Base-by-base conservation (phyloP, 352 stramenopile species). In the Blastocystis sp. region DNA sequence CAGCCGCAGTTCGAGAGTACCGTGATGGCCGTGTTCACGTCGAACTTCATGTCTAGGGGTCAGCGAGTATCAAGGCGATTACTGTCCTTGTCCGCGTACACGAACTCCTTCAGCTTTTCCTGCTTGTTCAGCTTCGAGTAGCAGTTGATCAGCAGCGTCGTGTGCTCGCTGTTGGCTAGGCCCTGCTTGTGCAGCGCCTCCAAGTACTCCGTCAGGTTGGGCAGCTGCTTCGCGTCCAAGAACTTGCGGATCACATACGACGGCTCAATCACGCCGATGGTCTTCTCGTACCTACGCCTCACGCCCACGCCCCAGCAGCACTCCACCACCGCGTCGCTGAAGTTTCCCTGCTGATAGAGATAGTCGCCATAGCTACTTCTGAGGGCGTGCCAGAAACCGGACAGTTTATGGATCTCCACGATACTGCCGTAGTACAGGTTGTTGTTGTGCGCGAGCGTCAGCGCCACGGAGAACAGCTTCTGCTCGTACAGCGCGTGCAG, bases 241-340 rank as follows among this genome's bases (percentile, higher is more conserved):
- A 97, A 99, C 45, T 95, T 93, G 81, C 95, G 95, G 88, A 99
- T 98, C 56, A 99, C 96, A 89, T 98, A 98, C 3, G 95, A 98
- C 4, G 95, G 94, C 89, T 99, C 96, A 2, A 99, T 91, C 60
- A 97, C 95, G 0, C 97, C 90, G 65, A 91, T 90, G 38, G 76
- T 90, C 21, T 88, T 70, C 21, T 67, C 28, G 48, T 86, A 86
- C 14, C 62, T 69, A 69, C 7, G 7, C 7, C 7, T 89, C 98
- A 98, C 3, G 95, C 98, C 53, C 95, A 92, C 65, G 95, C 5
- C 7, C 5, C 40, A 14, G 14, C 7, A 93, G 89, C 98, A 98
- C 91, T 99, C 96, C n/a, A 95, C 92, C 88, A 99, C 92, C 4
- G 95, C 96, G 23, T 93, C 94, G 71, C 95, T 93, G 78, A 94